phyloP scores from a whole-genome alignment of 1,139 yeast genomes.

The Protomyces macrosporus region DNA sequence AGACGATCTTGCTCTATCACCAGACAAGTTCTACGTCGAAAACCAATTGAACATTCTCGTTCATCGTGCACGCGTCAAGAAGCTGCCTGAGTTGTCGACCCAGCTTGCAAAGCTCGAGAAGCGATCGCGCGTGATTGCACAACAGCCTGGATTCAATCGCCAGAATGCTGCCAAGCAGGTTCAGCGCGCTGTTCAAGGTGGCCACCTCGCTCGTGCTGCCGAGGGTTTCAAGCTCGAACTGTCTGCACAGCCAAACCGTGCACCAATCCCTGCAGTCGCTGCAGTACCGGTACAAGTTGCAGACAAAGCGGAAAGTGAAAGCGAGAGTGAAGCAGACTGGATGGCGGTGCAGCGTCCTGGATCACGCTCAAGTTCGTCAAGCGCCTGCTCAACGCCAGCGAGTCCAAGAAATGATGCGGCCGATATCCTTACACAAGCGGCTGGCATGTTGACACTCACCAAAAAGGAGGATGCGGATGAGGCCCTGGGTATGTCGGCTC shows the following conservation, averaged over 20 bases:
- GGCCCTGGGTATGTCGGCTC: background rate
- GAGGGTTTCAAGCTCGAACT: background rate
- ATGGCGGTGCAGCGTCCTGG: background rate
- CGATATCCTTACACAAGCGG: background rate
- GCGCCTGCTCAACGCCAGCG: background rate
- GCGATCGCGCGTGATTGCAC: constrained; percentile 13
- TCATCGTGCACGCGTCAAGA: constrained; percentile 3
- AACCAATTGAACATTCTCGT: constrained; percentile 4
- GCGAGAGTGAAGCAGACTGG: background rate
- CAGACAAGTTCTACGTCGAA: background rate
- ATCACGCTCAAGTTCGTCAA: background rate
- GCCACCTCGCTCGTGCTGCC: constrained; percentile 9
- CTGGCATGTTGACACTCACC: background rate
- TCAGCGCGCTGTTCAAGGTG: constrained; percentile 1
- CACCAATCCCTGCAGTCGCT: background rate
- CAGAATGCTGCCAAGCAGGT: background rate
- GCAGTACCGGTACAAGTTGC: background rate
- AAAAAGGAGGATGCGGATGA: constrained; percentile 1
- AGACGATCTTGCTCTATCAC: constrained; percentile 3
- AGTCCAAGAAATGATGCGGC: background rate
- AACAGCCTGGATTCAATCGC: constrained; percentile 3
- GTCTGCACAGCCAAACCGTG: background rate
- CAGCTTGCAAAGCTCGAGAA: constrained; percentile 5
- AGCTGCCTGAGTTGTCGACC: background rate
- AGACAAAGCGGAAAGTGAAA: background rate